Conservation (phyloP, 306 rosid genomes). For the Arachis stenosperma region DNA sequence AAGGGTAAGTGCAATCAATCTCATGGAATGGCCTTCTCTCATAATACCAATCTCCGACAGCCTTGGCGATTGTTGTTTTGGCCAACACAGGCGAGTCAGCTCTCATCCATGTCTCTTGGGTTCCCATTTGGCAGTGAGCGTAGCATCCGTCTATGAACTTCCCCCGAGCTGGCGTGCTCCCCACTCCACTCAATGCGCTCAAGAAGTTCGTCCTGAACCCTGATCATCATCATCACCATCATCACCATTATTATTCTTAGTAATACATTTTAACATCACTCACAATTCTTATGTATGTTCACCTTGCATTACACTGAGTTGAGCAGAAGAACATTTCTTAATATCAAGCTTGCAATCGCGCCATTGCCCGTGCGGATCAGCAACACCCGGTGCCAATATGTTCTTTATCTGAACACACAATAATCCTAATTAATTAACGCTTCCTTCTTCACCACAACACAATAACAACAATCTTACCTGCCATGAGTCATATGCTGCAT, state of each 20-base stretch:
- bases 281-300: background rate
- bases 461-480: constrained; percentile 66
- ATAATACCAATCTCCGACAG: constrained; percentile 85
- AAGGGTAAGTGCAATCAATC: constrained; percentile 85
- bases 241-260: no score
- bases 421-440: no score
- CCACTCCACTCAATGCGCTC: constrained; percentile 53
- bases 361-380: constrained; percentile 90
- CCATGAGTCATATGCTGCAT: constrained; percentile 98
- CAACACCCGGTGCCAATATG: constrained; percentile 83
- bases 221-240: constrained; percentile 22
- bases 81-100: constrained; percentile 71
- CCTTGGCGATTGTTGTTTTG: constrained; percentile 66
- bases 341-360: constrained; percentile 76
- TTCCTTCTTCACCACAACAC: no score
- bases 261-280: no score
- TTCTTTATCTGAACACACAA: constrained; percentile 65
- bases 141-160: constrained; percentile 82
- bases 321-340: constrained; percentile 62
- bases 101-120: constrained; percentile 87
- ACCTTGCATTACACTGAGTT: constrained; percentile 76
- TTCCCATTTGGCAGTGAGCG: constrained; percentile 93
- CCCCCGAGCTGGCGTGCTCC: constrained; percentile 54
- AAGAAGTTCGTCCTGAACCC: constrained; percentile 75
- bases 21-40: constrained; percentile 59